Evolutionary conservation across 2,329 filamentous ascomycete species (phyloP), one percentile per base, ranked within the genome.

Genomic region (Verticillium nonalfalfae): DNA sequence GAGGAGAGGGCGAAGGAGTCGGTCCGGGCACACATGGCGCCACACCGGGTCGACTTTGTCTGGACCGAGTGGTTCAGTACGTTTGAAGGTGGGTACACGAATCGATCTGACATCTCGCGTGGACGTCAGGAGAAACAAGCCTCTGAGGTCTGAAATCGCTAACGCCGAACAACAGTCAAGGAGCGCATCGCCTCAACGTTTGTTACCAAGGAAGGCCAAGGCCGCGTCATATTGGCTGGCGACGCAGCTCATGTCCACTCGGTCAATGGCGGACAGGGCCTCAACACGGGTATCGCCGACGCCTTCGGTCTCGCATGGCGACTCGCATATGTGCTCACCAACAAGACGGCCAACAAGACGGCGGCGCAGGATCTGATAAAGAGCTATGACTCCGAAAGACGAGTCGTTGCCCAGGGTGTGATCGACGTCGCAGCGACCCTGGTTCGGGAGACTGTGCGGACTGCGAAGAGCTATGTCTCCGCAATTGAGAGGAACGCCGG

Each of bases 21-120:
- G 1, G 78, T 81, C 58, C 71, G 73, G 36, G 67, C 74, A 39
- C 79, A 81, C 63, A 71, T 81, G 65, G 74, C 74, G 0, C 79
- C 79, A 0, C 71, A 80, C 59, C 67, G 65, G 4, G 70, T 80
- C 3, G 74, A 78, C 0, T 81, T 81, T 45, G 70, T 67, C 1
- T 72, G 72, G 59, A 78, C 77, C 0, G 79, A 81, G 57, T 81
- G 79, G 79, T 81, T 79, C 66, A 81, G 78, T 64, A 80, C 77
- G 4, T 81, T 81, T 57, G 76, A 79, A 36, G 76, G 78, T 77
- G 68, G 61, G 74, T 62, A 11, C 5, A 18, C 26, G 26, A 31
- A 31, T 31, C 26, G 26, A 31, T 14, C 36, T 1, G 7, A 45
- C 26, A 18, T n/a, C 3, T n/a, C 39, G 9, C n/a, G 35, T 45